Evolutionary conservation across 371 early-diverging fungal species (phyloP).

Genomic region (Apophysomyces trapeziformis): DNA sequence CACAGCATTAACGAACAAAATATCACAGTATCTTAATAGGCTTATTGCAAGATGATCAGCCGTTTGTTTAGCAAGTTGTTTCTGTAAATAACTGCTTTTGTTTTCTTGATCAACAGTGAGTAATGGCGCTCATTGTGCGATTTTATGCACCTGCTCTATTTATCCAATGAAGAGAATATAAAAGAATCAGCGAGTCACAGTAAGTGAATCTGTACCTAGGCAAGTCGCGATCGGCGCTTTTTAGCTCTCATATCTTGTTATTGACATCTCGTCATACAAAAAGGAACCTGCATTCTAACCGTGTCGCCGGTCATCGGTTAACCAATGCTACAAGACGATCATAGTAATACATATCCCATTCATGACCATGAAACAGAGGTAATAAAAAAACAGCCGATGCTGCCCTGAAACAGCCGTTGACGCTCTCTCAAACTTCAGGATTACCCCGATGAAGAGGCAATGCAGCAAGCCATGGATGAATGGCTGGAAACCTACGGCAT

Average conservation of each 20-base stretch:
- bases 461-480: constrained; percentile 17
- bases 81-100: too few species aligned
- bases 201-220: too few species aligned
- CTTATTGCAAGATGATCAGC: too few species aligned
- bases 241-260: background rate
- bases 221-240: too few species aligned
- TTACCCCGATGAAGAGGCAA: constrained; percentile 10
- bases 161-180: too few species aligned
- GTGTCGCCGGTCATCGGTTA: background rate
- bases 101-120: too few species aligned
- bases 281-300: background rate
- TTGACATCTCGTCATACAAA: background rate
- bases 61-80: too few species aligned
- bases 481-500: background rate
- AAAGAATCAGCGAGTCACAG: too few species aligned
- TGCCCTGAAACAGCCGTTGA: background rate
- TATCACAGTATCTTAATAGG: too few species aligned
- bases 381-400: background rate
- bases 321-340: constrained; percentile 1
- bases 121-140: too few species aligned
- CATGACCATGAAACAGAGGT: background rate
- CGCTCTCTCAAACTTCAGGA: background rate
- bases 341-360: background rate
- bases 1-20: too few species aligned
- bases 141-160: too few species aligned